Evolutionary conservation across 2,329 filamentous ascomycete genomes (phyloP).

Genomic region (Ophiognomonia clavigignenti-juglandacearum): DNA sequence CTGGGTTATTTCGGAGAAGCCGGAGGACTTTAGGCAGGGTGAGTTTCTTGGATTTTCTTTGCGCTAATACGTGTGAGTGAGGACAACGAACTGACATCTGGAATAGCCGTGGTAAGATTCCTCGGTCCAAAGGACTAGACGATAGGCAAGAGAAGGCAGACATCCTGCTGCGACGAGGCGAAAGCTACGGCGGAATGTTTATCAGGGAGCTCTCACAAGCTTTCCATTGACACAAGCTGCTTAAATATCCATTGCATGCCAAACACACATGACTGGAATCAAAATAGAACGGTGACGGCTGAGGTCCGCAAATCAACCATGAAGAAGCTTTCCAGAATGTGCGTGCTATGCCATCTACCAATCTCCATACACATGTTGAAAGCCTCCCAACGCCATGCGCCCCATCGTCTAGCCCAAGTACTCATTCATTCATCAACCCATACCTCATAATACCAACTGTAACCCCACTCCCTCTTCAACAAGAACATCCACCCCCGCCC

Average conservation of each 20-base stretch:
- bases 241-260: no score
- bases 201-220: conserved; percentile 6
- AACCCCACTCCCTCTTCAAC: conserved; percentile 15
- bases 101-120: conserved; percentile 30
- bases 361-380: conserved; percentile 8
- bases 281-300: no score
- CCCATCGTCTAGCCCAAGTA: neutral
- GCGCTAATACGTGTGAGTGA: neutral
- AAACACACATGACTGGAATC: no score
- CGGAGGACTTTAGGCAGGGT: conserved; percentile 73
- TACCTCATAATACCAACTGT: neutral
- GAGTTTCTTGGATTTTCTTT: conserved; percentile 23
- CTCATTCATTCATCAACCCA: conserved; percentile 4
- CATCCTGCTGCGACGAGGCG: neutral
- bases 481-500: conserved; percentile 18
- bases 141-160: neutral
- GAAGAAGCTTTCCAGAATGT: neutral
- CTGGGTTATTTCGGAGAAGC: conserved; percentile 87
- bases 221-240: neutral
- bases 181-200: no score
- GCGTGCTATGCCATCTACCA: neutral
- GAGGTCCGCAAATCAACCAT: no score
- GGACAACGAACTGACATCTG: neutral
- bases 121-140: conserved; percentile 27
- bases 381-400: conserved; percentile 16